Conservation (phyloP, 495 filamentous ascomycete genomes). For the Clohesyomyces aquaticus region DNA sequence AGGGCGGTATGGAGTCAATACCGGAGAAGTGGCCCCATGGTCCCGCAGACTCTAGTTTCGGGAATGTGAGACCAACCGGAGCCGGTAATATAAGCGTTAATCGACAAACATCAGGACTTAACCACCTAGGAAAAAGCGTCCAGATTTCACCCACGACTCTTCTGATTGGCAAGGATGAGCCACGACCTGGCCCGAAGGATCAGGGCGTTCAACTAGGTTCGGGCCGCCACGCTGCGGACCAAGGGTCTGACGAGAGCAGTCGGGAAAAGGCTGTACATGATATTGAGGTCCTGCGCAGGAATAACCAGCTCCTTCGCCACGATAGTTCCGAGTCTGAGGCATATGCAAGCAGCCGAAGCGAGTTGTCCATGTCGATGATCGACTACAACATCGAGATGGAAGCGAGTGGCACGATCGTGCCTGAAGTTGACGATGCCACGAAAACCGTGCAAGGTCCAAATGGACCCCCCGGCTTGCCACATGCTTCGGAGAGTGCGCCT, state of each 20-base stretch:
- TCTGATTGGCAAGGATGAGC: conserved; percentile 24
- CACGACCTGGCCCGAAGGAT: background rate
- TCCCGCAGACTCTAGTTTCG: conserved; percentile 29
- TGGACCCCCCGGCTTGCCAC: conserved; percentile 6
- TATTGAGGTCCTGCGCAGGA: conserved; percentile 35
- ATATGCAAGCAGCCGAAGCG: conserved; percentile 29
- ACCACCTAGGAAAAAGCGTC: conserved; percentile 24
- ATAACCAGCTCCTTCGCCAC: conserved; percentile 40
- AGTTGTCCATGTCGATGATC: conserved; percentile 23
- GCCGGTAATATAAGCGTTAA: conserved; percentile 1
- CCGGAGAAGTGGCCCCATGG: conserved; percentile 33
- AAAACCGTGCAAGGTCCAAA: conserved; percentile 23
- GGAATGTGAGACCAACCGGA: conserved; percentile 8
- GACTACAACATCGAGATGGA: conserved; percentile 39
- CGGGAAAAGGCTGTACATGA: conserved; percentile 35
- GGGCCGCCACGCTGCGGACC: conserved; percentile 26
- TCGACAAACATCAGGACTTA: conserved; percentile 7
- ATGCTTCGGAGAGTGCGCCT: conserved; percentile 34
- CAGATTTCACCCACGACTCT: conserved; percentile 31
- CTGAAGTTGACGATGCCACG: conserved; percentile 33
- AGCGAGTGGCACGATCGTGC: conserved; percentile 46
- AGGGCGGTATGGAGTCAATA: conserved; percentile 41
- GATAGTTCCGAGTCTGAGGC: conserved; percentile 41
- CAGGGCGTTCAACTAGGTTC: conserved; percentile 26
- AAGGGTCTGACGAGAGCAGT: conserved; percentile 15